Conservation (phyloP, 2,329 filamentous ascomycete genomes). For the Colletotrichum spinosum region DNA sequence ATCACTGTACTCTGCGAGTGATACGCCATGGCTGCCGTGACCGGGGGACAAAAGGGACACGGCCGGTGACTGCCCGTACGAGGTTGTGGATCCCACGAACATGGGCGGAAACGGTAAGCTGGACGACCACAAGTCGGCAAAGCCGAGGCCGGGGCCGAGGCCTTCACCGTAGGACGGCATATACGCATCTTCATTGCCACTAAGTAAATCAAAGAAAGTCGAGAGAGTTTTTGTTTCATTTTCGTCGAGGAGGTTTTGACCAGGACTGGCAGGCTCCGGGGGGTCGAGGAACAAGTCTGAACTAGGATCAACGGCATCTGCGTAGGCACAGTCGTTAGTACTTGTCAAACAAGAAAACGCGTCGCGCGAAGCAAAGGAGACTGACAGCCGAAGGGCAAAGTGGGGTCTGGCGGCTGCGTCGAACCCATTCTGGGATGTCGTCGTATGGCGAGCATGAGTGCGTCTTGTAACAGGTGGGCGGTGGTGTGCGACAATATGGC, state of each 20-base stretch:
- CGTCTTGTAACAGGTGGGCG: slow-evolving; percentile 45
- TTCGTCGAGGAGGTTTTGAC: slow-evolving; percentile 74
- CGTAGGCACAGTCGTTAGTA: slow-evolving; percentile 34
- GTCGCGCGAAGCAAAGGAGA: slow-evolving; percentile 27
- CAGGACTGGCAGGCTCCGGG: slow-evolving; percentile 69
- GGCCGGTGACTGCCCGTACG: slow-evolving; percentile 65
- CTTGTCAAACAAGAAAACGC: not conserved
- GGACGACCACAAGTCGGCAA: slow-evolving; percentile 61
- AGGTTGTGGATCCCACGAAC: slow-evolving; percentile 75
- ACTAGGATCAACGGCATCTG: slow-evolving; percentile 57
- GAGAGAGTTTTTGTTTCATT: slow-evolving; percentile 69
- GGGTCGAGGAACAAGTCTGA: slow-evolving; percentile 62
- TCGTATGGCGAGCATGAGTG: slow-evolving; percentile 69
- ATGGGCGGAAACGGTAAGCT: slow-evolving; percentile 66
- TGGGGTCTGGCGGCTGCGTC: slow-evolving; percentile 65
- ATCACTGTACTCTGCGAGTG: slow-evolving; percentile 42
- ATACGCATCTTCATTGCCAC: slow-evolving; percentile 52
- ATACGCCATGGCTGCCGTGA: slow-evolving; percentile 43
- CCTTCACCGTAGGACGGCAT: slow-evolving; percentile 64
- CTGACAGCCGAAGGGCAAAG: slow-evolving; percentile 77
- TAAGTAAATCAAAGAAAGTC: slow-evolving; percentile 61
- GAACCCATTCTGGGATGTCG: slow-evolving; percentile 68
- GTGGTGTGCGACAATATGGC: slow-evolving; percentile 21
- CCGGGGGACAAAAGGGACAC: slow-evolving; percentile 44
- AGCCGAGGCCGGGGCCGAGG: slow-evolving; percentile 61